Percentiles rank a stretch among this genome's conserved stretches.
Evolutionary conservation across 2,329 filamentous ascomycete species (phyloP).

Genomic region (Dendrostoma leiphaemia): DNA sequence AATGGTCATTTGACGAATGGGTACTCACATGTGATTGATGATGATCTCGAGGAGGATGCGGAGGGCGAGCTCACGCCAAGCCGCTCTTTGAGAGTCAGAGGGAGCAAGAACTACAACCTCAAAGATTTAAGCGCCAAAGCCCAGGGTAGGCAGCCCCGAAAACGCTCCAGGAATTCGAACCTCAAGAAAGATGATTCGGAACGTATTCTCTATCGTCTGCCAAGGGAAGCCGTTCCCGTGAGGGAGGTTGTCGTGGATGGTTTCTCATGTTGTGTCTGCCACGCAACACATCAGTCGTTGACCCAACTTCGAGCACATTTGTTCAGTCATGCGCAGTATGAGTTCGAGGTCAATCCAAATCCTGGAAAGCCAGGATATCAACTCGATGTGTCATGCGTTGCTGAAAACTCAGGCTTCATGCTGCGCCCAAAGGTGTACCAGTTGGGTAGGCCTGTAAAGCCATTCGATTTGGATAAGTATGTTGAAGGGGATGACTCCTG

Average conservation of each 20-base stretch:
- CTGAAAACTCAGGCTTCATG: conserved; percentile 16
- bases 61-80: conserved; percentile 51
- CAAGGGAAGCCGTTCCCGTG: conserved; percentile 43
- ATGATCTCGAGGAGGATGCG: conserved; percentile 43
- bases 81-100: conserved; percentile 48
- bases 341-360: conserved; percentile 38
- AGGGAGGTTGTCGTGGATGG: conserved; percentile 30
- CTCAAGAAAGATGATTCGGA: conserved; percentile 34
- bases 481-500: conserved; percentile 46
- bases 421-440: conserved; percentile 36
- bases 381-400: conserved; percentile 37
- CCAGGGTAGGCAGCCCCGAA: conserved; percentile 48
- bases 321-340: conserved; percentile 44
- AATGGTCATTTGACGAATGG: conserved; percentile 21
- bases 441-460: conserved; percentile 39
- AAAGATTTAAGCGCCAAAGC: conserved; percentile 58
- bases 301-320: conserved; percentile 49
- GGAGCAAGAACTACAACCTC: conserved; percentile 55
- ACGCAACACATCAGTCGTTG: conserved; percentile 44
- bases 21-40: conserved; percentile 21
- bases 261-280: conserved; percentile 52
- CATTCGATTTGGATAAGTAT: conserved; percentile 44
- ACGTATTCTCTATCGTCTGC: conserved; percentile 45
- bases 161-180: conserved; percentile 26
- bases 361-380: conserved; percentile 35